Percentiles rank a stretch among this genome's conserved stretches.
These are phyloP conservation scores for Mimosa bimucronata DNA, from an alignment of 306 rosid genomes.

Conservation along the genomic window DNA sequence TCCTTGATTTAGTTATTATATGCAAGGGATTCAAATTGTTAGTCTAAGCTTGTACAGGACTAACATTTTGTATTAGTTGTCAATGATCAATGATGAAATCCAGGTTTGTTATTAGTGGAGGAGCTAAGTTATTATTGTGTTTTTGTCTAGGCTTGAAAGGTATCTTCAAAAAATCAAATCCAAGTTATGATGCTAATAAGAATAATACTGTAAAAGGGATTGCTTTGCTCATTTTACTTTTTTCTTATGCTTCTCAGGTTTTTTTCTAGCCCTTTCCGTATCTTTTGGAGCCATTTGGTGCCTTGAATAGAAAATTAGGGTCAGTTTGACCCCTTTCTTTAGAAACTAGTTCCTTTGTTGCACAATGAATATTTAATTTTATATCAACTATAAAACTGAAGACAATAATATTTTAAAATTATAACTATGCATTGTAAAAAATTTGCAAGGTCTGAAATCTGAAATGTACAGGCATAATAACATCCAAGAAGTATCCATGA, in stretches of 20 bases:
- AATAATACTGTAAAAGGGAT: not conserved
- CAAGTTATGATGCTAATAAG: too few relatives aligned
- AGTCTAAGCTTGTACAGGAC: conserved; percentile 42
- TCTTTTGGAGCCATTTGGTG: not conserved
- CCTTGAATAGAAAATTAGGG: not conserved
- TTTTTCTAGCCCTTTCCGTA: not conserved
- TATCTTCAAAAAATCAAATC: not conserved
- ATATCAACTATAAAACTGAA: too few relatives aligned
- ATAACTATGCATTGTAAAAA: too few relatives aligned
- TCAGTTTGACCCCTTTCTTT: not conserved
- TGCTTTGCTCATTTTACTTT: not conserved
- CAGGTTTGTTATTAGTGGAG: not conserved
- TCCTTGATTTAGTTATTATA: not conserved
- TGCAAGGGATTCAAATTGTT: not conserved
- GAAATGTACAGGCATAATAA: too few relatives aligned
- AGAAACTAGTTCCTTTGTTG: not conserved
- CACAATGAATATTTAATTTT: too few relatives aligned
- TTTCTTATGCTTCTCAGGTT: not conserved
- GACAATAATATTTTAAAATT: too few relatives aligned
- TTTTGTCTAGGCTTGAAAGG: not conserved
- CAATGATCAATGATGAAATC: conserved; percentile 30
- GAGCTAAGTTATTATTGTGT: not conserved
- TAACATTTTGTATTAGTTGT: conserved; percentile 19
- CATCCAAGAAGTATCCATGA: not conserved
- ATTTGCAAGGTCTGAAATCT: too few relatives aligned